phyloP scores from a whole-genome alignment of 2,329 filamentous ascomycete species.

The Stenocarpella maydis region DNA sequence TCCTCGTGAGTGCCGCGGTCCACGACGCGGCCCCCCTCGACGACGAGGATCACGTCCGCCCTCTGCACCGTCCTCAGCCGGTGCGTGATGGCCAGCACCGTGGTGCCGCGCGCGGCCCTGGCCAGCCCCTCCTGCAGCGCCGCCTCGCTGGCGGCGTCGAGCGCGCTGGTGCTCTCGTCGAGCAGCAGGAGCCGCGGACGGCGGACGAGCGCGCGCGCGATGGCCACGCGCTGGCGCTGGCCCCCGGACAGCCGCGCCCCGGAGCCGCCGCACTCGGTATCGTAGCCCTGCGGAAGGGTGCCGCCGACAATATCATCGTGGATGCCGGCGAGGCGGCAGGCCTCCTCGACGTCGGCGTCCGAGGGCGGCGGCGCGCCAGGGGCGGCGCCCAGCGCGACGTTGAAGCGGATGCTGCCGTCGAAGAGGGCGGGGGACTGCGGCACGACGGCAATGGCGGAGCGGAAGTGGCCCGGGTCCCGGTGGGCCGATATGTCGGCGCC shows the following conservation, averaged over 20 bases:
- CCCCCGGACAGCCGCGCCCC: not conserved
- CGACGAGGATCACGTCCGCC: not conserved
- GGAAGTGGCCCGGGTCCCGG: not conserved
- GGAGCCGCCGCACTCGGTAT: not conserved
- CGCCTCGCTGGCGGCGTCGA: not conserved
- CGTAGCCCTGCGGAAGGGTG: not conserved
- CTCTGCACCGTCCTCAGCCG: slow-evolving; percentile 1
- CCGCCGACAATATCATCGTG: not conserved
- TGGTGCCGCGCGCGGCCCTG: not conserved
- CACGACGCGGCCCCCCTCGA: not conserved
- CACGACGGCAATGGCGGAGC: not conserved
- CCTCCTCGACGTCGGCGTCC: not conserved
- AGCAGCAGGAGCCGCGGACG: not conserved
- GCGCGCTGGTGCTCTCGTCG: not conserved
- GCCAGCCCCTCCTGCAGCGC: slow-evolving; percentile 6
- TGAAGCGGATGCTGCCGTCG: slow-evolving; percentile 5
- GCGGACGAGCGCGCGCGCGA: not conserved
- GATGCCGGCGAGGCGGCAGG: not conserved
- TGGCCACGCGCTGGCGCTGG: not conserved
- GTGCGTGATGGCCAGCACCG: slow-evolving; percentile 7
- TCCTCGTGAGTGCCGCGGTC: not conserved
- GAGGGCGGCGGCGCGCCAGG: not conserved
- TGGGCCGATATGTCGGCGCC: not conserved
- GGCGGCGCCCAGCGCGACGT: not conserved
- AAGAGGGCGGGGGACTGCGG: not conserved